Conservation (phyloP, 2,329 filamentous ascomycete genomes). For the Paecilomyces variotii region DNA sequence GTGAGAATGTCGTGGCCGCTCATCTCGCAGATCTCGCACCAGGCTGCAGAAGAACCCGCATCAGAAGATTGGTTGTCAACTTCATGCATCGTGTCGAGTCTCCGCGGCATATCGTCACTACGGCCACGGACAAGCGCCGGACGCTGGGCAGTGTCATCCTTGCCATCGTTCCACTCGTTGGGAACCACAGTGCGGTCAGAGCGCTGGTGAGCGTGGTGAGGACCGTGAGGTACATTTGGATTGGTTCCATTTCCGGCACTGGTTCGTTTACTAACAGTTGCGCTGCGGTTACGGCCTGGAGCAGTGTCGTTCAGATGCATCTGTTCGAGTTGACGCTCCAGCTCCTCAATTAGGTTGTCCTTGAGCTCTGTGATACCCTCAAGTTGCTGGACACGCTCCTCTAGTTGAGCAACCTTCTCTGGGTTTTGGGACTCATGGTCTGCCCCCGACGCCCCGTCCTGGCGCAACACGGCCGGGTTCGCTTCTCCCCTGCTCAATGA, state of each 20-base stretch:
- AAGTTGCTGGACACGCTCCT: conserved; percentile 72
- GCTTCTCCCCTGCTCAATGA: conserved; percentile 65
- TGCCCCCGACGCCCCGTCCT: conserved; percentile 19
- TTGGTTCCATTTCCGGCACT: conserved; percentile 19
- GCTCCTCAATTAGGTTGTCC: conserved; percentile 66
- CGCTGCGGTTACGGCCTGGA: conserved; percentile 23
- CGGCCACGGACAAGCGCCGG: conserved; percentile 17
- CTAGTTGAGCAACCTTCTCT: conserved; percentile 58
- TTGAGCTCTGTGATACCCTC: conserved; percentile 67
- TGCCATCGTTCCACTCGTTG: conserved; percentile 31
- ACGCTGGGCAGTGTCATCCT: conserved; percentile 15
- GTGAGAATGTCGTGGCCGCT: conserved; percentile 88
- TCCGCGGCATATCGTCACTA: conserved; percentile 20
- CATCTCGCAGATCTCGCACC: conserved; percentile 95
- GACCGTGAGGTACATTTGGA: conserved; percentile 15
- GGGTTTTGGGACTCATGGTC: conserved; percentile 44
- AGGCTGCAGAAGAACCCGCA: conserved; percentile 61
- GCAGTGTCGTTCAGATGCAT: conserved; percentile 19
- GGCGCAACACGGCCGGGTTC: conserved; percentile 18
- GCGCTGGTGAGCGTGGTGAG: conserved; percentile 30
- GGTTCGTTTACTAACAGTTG: conserved; percentile 28
- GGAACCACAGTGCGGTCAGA: conserved; percentile 38
- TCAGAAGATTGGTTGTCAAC: conserved; percentile 49
- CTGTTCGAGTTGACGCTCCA: conserved; percentile 66
- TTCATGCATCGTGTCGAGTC: conserved; percentile 34